Evolutionary conservation across 1,139 yeast species (phyloP).

Genomic region (Debaryomyces coudertii): DNA sequence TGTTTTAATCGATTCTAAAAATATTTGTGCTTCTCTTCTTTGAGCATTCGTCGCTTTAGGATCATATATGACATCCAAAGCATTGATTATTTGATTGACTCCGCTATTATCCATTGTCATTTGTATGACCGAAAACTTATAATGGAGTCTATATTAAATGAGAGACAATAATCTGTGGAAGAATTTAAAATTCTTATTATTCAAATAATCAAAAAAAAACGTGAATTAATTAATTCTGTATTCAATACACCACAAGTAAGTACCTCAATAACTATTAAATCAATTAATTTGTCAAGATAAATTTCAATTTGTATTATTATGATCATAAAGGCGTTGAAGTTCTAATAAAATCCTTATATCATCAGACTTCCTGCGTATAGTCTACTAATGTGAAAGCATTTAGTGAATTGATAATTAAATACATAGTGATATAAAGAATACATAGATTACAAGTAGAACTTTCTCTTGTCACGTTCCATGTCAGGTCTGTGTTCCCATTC

Average conservation of each 20-base stretch:
- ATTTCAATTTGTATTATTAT: constrained; percentile 2
- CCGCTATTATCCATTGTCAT: constrained; percentile 66
- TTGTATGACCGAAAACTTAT: constrained; percentile 1
- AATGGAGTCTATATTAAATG: constrained; percentile 5
- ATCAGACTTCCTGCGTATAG: constrained; percentile 8
- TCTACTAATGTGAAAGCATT: not conserved
- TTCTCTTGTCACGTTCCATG: constrained; percentile 94
- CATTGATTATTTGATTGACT: constrained; percentile 69
- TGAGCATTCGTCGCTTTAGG: constrained; percentile 67
- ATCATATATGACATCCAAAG: constrained; percentile 77
- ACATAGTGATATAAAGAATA: not conserved
- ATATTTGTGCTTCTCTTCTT: constrained; percentile 69
- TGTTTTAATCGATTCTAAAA: constrained; percentile 73
- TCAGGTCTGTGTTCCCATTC: constrained; percentile 97
- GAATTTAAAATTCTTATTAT: constrained; percentile 1
- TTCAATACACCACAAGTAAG: not conserved
- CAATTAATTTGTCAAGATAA: constrained; percentile 1
- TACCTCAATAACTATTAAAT: not conserved
- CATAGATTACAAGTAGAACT: constrained; percentile 67
- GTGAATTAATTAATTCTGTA: not conserved
- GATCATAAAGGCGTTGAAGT: constrained; percentile 5
- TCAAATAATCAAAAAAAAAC: constrained; percentile 6
- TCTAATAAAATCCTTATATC: constrained; percentile 7
- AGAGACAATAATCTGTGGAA: constrained; percentile 3
- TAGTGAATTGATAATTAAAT: not conserved